Conservation (phyloP, 257 asterid genomes). For the Sherardia arvensis region DNA sequence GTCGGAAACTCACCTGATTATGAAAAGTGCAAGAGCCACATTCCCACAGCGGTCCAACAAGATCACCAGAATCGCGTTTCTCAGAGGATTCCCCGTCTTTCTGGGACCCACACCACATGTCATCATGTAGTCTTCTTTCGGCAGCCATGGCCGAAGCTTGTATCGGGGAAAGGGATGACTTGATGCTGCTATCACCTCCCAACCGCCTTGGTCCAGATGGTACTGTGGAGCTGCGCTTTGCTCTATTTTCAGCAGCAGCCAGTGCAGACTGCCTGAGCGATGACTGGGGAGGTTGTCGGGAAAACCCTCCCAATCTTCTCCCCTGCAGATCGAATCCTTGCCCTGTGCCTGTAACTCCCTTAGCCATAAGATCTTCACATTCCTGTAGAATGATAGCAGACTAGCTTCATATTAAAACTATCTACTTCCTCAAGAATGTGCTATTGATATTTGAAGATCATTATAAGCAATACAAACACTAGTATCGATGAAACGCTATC, state of each 20-base stretch:
- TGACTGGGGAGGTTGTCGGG: conserved; percentile 53
- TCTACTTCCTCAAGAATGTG: not conserved
- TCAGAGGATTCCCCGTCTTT: conserved; percentile 31
- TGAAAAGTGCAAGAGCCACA: conserved; percentile 55
- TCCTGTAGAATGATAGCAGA: conserved; percentile 29
- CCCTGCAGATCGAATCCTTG: conserved; percentile 83
- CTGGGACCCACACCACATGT: conserved; percentile 73
- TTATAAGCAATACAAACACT: not conserved
- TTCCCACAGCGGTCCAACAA: conserved; percentile 36
- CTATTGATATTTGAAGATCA: not conserved
- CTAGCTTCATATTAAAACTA: not conserved
- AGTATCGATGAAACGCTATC: not conserved
- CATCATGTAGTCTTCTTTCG: conserved; percentile 73
- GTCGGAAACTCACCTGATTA: conserved; percentile 39
- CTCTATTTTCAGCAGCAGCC: conserved; percentile 60
- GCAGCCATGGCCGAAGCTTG: conserved; percentile 99
- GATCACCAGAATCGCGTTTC: not conserved
- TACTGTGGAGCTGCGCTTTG: conserved; percentile 30
- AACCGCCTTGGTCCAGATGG: conserved; percentile 59
- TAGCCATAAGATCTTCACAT: conserved; percentile 66
- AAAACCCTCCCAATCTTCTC: conserved; percentile 68
- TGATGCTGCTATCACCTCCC: conserved; percentile 68
- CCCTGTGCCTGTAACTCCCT: conserved; percentile 64
- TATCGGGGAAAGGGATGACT: conserved; percentile 52
- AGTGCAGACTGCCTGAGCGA: conserved; percentile 53